Base-by-base conservation (phyloP, 2,329 filamentous ascomycete species). In the Ophiocordyceps camponoti-leonardi region DNA sequence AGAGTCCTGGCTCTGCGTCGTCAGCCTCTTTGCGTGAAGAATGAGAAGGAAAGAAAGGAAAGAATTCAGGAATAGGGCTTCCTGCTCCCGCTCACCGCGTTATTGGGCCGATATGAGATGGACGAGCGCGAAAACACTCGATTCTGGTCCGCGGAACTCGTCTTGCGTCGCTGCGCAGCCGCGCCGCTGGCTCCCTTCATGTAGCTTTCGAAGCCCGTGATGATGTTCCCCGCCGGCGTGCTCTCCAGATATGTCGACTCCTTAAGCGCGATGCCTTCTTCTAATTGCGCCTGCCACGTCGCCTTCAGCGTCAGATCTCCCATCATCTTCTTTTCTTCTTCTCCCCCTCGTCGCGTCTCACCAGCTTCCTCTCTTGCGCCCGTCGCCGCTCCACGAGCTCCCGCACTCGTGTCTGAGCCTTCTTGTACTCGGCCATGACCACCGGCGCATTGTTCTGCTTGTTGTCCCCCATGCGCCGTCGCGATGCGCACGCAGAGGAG, bases 151-250 rank as follows among this genome's bases (percentile, higher is more conserved):
- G 71, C 71, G 43, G 81, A 67, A 6, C 75, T 74, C 22, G 73
- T 71, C 60, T 83, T 76, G 56, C 79, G 75, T 57, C 82, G 70
- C 52, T 77, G 71, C 12, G 79, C 72, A 4, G 73, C 72, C 2
- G 72, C 69, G n/a, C 77, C 75, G 10, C 76, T 73, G 18, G 73
- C 75, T 46, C 86, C 88, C 64, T 98, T 98, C 69, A 94, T 93
- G 67, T 96, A 98, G 60, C 87, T 93, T 62, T 98, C 92, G 62
- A 98, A 98, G 20, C 92, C 92, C 43, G 85, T 87, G 61, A 98
- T 90, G 59, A 98, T 96, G 67, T 98, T 98, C 41, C 92, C 92
- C 54, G 72, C 78, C 14, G 80, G 81, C 5, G 87, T 93, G 56
- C 86, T 86, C 61, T 96, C 90, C 44, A 98, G 78, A 61, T 98